Conservation (phyloP, 495 filamentous ascomycete species). For the Neurospora sublineolata region DNA sequence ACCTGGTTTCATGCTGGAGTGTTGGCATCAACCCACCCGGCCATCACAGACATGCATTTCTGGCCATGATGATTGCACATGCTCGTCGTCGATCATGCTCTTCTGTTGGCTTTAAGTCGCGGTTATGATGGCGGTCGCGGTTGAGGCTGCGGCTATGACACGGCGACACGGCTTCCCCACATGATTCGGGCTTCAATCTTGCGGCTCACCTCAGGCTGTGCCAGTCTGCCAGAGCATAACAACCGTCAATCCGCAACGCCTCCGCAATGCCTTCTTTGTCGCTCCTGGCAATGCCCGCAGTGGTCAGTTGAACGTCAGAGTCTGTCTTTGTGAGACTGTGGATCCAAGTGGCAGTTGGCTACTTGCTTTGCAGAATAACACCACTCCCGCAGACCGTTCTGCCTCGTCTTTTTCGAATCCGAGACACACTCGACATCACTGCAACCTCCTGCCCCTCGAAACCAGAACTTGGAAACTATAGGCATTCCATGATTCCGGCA, state of each 20-base stretch:
- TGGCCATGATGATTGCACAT: not conserved
- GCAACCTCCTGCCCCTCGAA: not conserved
- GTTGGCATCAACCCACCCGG: not conserved
- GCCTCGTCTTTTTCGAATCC: not conserved
- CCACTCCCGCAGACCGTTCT: not conserved
- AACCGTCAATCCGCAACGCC: not conserved
- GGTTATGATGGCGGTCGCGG: not conserved
- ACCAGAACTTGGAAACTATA: not conserved
- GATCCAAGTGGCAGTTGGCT: not conserved
- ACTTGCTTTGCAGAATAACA: not conserved
- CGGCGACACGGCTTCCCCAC: not conserved
- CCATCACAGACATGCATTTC: not conserved
- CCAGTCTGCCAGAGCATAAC: not conserved
- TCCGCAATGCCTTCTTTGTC: not conserved
- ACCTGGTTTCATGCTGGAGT: not conserved
- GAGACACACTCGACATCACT: not conserved
- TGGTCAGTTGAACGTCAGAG: not conserved
- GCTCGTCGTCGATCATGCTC: not conserved
- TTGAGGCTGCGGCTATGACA: not conserved
- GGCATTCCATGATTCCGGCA: not conserved
- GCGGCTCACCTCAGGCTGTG: not conserved
- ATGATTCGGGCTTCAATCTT: not conserved
- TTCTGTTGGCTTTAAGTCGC: not conserved
- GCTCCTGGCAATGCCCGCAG: not conserved
- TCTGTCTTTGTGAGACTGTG: not conserved